Evolutionary conservation across 2,329 filamentous ascomycete species (phyloP).

Genomic region (Botryosphaeria dothidea): DNA sequence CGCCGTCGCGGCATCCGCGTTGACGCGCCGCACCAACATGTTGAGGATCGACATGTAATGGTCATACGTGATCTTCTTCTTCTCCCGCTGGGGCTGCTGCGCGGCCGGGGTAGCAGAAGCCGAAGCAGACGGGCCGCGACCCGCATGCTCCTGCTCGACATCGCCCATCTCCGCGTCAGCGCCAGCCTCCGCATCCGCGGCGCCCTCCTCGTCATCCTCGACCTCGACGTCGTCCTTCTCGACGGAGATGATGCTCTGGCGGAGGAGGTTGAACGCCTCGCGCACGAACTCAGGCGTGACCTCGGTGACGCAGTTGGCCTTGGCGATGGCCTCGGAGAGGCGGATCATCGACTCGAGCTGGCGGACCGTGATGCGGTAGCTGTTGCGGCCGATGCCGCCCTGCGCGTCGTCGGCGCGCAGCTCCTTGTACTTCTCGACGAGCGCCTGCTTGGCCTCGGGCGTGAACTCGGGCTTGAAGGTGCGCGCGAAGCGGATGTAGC

Average conservation of each 20-base stretch:
- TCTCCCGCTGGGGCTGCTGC: slow-evolving; percentile 47
- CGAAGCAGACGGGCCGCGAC: slow-evolving; percentile 23
- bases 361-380: slow-evolving; percentile 94
- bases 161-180: slow-evolving; percentile 31
- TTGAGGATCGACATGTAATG: slow-evolving; percentile 93
- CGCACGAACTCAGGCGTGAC: slow-evolving; percentile 82
- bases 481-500: slow-evolving; percentile 93
- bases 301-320: slow-evolving; percentile 93
- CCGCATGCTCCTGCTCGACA: slow-evolving; percentile 38
- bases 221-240: slow-evolving; percentile 98
- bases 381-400: slow-evolving; percentile 90
- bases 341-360: slow-evolving; percentile 96
- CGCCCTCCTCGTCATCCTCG: slow-evolving; percentile 74
- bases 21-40: slow-evolving; percentile 77
- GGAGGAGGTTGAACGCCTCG: slow-evolving; percentile 87
- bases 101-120: slow-evolving; percentile 35
- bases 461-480: slow-evolving; percentile 95
- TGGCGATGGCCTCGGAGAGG: slow-evolving; percentile 94
- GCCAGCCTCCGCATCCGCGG: slow-evolving; percentile 53
- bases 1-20: slow-evolving; percentile 72
- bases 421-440: slow-evolving; percentile 95
- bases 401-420: slow-evolving; percentile 90
- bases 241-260: slow-evolving; percentile 95
- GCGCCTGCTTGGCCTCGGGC: slow-evolving; percentile 77
- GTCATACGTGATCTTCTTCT: slow-evolving; percentile 91